Evolutionary conservation across 2,329 filamentous ascomycete species (phyloP), one percentile per base, ranked within the genome.

Genomic region (Ophiostoma piceae): DNA sequence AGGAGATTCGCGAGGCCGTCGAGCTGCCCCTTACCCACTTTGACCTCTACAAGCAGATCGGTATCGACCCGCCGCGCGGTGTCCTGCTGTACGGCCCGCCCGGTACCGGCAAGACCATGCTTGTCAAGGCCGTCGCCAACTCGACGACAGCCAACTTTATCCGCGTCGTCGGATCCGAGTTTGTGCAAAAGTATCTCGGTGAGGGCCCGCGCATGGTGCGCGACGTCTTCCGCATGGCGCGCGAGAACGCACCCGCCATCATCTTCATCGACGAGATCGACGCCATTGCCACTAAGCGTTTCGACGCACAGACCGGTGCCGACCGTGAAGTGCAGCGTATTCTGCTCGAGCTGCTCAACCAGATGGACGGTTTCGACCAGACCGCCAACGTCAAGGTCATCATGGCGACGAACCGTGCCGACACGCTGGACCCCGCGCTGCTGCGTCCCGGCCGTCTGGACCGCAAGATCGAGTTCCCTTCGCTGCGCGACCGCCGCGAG

Each of bases 231-330:
- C 88, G 95, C 73, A 99, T 99, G 95, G 95, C 95, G 51, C 90
- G 95, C 73, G 95, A 99, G 84, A 99, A 99, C 83, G 94, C 93
- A 0, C 95, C 95, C 0, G 91, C 94, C 71, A 99, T 99, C 80
- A 99, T 99, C 82, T 99, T 99, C 85, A 99, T 99, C 78, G 95
- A 99, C 78, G 95, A 99, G 80, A 97, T 99, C 75, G 95, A 99
- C 78, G 95, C 95, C 73, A 98, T 99, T 76, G 95, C 95, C 72
- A 99, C 95, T 57, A 99, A 99, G 84, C 94, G 95, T 80, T 99
- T 99, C 82, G 95, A 99, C 79, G 95, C 95, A 32, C 95, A 99
- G 82, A 99, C 95, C 3, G 95, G 95, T 79, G 95, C 95, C 74
- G 95, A 99, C 78, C 89, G 95, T 82, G 95, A 99, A 82, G 95